A percentile compares a stretch with the other conserved stretches of the same genome.
Conservation (phyloP, 768 basidiomycete species). For the Psilocybe cyanescens region DNA sequence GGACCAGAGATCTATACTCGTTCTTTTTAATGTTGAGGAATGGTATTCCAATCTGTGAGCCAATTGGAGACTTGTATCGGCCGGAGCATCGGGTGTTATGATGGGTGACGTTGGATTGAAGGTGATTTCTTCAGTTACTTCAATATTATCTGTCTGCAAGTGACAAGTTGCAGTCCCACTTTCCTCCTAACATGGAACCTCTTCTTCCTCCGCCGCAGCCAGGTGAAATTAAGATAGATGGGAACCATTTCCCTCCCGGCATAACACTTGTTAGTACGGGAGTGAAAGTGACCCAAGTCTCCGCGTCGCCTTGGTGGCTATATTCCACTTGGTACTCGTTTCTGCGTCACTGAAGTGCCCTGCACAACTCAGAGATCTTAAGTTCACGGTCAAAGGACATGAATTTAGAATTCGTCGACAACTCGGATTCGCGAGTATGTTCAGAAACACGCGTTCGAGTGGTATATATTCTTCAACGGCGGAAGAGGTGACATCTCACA, state of each 20-base stretch:
- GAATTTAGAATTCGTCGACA: constrained; percentile 10
- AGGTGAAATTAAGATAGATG: neutral
- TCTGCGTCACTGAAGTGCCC: neutral
- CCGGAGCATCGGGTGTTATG: constrained; percentile 9
- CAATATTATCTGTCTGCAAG: neutral
- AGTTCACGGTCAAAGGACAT: constrained; percentile 1
- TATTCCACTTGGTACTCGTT: neutral
- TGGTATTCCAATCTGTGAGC: constrained; percentile 13
- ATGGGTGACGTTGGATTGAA: constrained; percentile 20
- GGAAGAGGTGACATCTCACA: neutral
- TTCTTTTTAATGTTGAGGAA: constrained; percentile 1
- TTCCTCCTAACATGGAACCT: neutral
- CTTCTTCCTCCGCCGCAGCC: neutral
- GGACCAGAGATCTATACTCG: constrained; percentile 11
- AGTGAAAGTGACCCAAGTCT: neutral
- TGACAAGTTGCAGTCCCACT: neutral
- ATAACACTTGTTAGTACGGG: constrained; percentile 1
- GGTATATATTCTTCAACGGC: constrained; percentile 6
- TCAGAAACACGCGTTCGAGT: constrained; percentile 10
- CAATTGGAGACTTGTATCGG: constrained; percentile 2
- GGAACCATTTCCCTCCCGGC: neutral
- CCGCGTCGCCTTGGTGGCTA: constrained; percentile 5
- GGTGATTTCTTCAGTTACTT: neutral
- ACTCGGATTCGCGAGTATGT: constrained; percentile 2
- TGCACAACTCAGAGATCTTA: constrained; percentile 6